Percentiles rank a stretch among this genome's conserved stretches.
phyloP scores from a whole-genome alignment of 2,329 filamentous ascomycete species.

The Gyromitra esculenta region DNA sequence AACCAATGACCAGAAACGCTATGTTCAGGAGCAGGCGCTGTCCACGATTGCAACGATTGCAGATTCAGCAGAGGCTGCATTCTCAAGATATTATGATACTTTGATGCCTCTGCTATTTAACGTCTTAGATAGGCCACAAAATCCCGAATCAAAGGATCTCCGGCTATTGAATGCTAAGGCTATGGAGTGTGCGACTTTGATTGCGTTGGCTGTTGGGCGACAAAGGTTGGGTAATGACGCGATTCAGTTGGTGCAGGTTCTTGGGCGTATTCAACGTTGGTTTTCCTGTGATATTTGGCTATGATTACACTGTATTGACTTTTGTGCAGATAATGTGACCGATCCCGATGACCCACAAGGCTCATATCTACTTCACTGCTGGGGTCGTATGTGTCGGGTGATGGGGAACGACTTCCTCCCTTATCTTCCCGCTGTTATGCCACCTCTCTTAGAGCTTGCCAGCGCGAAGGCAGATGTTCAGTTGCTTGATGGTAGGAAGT shows the following conservation, averaged over 20 bases:
- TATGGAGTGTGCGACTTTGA: conserved; percentile 98
- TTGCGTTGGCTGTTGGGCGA: conserved; percentile 92
- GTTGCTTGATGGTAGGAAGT: conserved; percentile 72
- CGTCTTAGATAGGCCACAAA: conserved; percentile 86
- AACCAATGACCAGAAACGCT: conserved; percentile 84
- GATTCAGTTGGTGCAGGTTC: conserved; percentile 82
- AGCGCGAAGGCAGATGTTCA: conserved; percentile 97
- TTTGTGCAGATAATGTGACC: conserved; percentile 70
- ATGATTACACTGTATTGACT: conserved; percentile 26
- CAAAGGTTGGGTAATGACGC: conserved; percentile 90
- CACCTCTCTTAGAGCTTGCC: conserved; percentile 87
- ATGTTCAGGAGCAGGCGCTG: conserved; percentile 95
- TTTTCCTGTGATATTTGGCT: conserved; percentile 32
- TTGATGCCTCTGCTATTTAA: conserved; percentile 95
- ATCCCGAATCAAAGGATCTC: conserved; percentile 76
- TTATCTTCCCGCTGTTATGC: conserved; percentile 92
- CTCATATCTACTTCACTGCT: conserved; percentile 97
- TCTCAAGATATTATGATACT: conserved; percentile 92
- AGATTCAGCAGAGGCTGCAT: conserved; percentile 95
- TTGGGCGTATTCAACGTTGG: conserved; percentile 81
- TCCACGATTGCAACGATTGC: conserved; percentile 98
- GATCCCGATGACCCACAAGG: conserved; percentile 95
- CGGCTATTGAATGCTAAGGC: conserved; percentile 91
- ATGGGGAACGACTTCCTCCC: conserved; percentile 89
- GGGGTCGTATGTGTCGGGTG: conserved; percentile 98